Evolutionary conservation across 2,329 filamentous ascomycete species (phyloP), one percentile per base, ranked within the genome.

Genomic region (Diaporthe ampelina): DNA sequence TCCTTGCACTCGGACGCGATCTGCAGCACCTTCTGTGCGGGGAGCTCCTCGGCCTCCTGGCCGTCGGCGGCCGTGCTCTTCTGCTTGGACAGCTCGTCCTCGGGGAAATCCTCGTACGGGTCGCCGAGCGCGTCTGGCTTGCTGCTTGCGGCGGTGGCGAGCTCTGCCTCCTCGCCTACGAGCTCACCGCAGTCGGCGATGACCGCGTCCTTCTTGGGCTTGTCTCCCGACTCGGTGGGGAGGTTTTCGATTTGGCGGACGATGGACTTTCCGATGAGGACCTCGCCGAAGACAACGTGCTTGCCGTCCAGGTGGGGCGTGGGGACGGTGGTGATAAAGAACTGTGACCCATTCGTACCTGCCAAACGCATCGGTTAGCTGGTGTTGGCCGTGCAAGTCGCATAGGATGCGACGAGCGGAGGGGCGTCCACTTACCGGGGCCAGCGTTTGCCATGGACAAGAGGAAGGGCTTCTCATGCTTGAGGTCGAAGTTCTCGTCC

Each of bases 371-470:
- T 24, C n/a, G 52, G n/a, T 65, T 17, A 54, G 29, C 43, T 58
- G 13, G 19, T 6, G 32, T 10, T 17, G 3, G 10, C 21, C 11
- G 19, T 24, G 32, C 9, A n/a, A 11, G 21, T 11, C n/a, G 19
- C 13, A 11, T 15, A 3, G 40, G n/a, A 8, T 4, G 35, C 13
- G 0, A 24, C 19, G 43, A 19, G 24, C 9, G n/a, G 40, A 37
- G 50, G 24, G 32, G 61, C 37, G 29, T 32, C 26, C 15, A 85
- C 91, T 79, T 89, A 93, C 93, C 94, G 59, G 95, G 94, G 61
- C 97, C 97, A 77, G 97, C 96, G 83, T 99, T 99, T 80, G 97
- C 97, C 97, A 99, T 99, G 82, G 94, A 97, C 76, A 99, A 89
- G 78, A 98, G 87, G 87, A 98, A 98, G 1, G 97, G 95, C 80